A percentile compares a stretch with the other conserved stretches of the same genome.
phyloP scores from a whole-genome alignment of 1,139 yeast genomes.

The Scheffersomyces illinoinensis region DNA sequence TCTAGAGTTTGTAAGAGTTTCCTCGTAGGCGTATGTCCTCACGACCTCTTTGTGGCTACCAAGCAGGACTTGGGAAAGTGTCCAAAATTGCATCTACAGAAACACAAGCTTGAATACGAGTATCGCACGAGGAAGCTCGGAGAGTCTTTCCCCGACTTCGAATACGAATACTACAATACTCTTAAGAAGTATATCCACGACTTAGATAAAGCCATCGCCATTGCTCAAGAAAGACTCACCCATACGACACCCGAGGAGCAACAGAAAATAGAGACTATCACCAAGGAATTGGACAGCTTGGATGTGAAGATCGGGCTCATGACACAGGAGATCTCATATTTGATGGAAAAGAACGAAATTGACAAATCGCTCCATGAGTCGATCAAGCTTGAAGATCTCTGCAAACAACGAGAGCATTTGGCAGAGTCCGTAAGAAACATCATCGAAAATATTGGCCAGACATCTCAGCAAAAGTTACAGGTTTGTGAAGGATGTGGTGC shows the following conservation, averaged over 20 bases:
- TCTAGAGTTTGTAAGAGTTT: conserved; percentile 77
- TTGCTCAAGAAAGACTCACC: conserved; percentile 64
- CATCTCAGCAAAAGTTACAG: conserved; percentile 87
- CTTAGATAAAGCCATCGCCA: conserved; percentile 64
- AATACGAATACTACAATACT: conserved; percentile 62
- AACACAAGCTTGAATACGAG: conserved; percentile 72
- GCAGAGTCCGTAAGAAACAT: conserved; percentile 58
- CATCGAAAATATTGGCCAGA: conserved; percentile 77
- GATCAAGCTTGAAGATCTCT: conserved; percentile 43
- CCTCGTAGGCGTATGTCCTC: conserved; percentile 86
- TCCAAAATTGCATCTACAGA: conserved; percentile 74
- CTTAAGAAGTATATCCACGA: conserved; percentile 60
- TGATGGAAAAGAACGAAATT: conserved; percentile 53
- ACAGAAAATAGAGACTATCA: conserved; percentile 59
- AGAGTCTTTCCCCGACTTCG: conserved; percentile 65
- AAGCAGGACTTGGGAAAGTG: conserved; percentile 85
- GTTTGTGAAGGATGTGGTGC: conserved; percentile 95
- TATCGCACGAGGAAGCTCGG: conserved; percentile 54
- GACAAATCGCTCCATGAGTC: conserved; percentile 53
- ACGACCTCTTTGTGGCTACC: conserved; percentile 79
- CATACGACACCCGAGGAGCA: conserved; percentile 67
- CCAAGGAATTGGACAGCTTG: conserved; percentile 64
- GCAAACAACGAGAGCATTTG: conserved; percentile 47
- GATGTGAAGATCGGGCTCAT: conserved; percentile 69
- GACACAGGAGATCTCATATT: conserved; percentile 65